Percentiles rank a stretch among this genome's conserved stretches.
phyloP scores from a whole-genome alignment of 176 grass and related monocot species.

The Secale cereale region DNA sequence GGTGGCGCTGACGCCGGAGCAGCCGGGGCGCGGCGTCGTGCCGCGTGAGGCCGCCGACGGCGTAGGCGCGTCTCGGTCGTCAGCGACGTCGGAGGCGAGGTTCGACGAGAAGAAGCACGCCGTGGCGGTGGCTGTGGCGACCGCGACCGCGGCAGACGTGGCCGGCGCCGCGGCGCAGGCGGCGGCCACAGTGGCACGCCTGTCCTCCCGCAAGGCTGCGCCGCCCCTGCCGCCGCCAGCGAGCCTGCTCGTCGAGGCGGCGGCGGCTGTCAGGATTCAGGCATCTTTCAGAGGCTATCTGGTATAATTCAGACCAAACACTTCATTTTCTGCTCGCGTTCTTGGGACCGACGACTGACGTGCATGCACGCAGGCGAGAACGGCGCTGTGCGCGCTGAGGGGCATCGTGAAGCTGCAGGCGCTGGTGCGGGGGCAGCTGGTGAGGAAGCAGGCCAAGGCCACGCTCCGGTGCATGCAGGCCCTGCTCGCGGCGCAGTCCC shows the following conservation, averaged over 20 bases:
- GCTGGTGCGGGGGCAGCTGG: slow-evolving; percentile 74
- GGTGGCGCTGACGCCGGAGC: background rate
- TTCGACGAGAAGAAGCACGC: slow-evolving; percentile 65
- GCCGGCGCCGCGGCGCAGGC: slow-evolving; percentile 62
- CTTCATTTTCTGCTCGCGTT: background rate
- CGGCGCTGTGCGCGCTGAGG: slow-evolving; percentile 74
- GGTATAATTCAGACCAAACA: slow-evolving; percentile 32
- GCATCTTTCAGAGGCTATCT: slow-evolving; percentile 74
- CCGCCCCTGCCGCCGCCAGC: background rate
- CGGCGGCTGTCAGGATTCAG: slow-evolving; percentile 73
- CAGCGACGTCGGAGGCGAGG: background rate
- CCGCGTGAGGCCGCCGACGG: background rate
- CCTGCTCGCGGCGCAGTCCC: slow-evolving; percentile 56
- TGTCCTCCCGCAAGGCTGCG: slow-evolving; percentile 23
- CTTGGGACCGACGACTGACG: background rate
- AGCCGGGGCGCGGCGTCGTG: background rate
- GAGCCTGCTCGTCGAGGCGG: slow-evolving; percentile 30
- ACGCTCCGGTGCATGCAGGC: slow-evolving; percentile 90
- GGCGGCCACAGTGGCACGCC: slow-evolving; percentile 45
- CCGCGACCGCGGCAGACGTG: slow-evolving; percentile 47
- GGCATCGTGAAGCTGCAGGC: slow-evolving; percentile 87
- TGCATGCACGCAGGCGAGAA: slow-evolving; percentile 50
- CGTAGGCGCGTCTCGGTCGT: background rate
- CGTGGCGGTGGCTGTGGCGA: slow-evolving; percentile 51
- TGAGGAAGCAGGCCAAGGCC: slow-evolving; percentile 80